Conservation (phyloP, 2,329 filamentous ascomycete genomes). For the Ophiostoma novo-ulmi region DNA sequence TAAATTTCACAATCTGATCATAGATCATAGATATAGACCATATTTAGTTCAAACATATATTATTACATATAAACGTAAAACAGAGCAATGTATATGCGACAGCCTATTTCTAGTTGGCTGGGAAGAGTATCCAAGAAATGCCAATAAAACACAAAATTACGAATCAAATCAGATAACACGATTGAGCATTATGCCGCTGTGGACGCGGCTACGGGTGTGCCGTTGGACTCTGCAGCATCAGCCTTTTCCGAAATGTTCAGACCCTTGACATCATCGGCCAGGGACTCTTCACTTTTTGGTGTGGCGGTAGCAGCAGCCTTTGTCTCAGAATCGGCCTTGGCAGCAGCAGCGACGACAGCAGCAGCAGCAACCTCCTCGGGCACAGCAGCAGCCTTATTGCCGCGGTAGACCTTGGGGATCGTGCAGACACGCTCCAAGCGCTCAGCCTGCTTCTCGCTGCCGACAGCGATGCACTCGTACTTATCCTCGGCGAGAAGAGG, state of each 20-base stretch:
- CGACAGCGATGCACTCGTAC: conserved; percentile 51
- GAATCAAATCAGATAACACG: background rate
- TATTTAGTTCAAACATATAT: background rate
- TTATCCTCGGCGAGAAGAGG: conserved; percentile 41
- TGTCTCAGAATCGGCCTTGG: background rate
- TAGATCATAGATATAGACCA: background rate
- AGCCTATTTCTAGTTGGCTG: conserved; percentile 1
- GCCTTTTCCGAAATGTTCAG: conserved; percentile 25
- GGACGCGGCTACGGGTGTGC: background rate
- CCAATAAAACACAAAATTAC: background rate
- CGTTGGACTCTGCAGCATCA: conserved; percentile 3
- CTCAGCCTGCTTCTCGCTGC: conserved; percentile 43
- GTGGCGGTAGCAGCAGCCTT: conserved; percentile 6
- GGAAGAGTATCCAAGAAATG: conserved; percentile 16
- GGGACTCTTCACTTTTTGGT: background rate
- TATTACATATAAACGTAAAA: background rate
- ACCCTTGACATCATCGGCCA: conserved; percentile 18
- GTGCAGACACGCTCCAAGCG: conserved; percentile 48
- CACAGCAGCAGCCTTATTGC: conserved; percentile 24
- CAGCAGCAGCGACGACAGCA: conserved; percentile 15
- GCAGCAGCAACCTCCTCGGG: conserved; percentile 18
- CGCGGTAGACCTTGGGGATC: conserved; percentile 41
- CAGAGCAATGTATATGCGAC: conserved; percentile 10
- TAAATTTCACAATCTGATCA: background rate
- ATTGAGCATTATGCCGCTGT: conserved; percentile 11